Base-by-base conservation (phyloP, 2,329 filamentous ascomycete species). In the Gaeumannomyces tritici region DNA sequence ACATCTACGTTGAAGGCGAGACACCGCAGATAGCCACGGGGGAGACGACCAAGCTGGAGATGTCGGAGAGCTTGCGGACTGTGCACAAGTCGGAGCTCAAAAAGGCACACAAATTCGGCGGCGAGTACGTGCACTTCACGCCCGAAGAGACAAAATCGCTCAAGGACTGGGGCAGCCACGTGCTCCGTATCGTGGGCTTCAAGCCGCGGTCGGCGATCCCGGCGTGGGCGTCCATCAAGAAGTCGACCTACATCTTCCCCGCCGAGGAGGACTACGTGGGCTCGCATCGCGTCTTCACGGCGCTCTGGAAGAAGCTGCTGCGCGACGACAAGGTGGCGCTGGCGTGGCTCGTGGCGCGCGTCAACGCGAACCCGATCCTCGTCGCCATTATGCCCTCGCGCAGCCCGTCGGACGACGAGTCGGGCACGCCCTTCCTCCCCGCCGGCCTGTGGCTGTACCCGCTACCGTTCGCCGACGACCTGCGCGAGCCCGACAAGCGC, bases 31-130 rank as follows among this genome's bases (percentile, higher is more conserved):
- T 98, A 63, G 93, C 86, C 1, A 80, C 84, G 15, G 86, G 89
- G 1, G 84, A 89, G 68, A 95, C 90, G 0, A 87, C 86, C 1
- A 85, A 87, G 63, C 82, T 93, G 62, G 88, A 91, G 4, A 21
- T 60, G 42, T 89, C 91, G 64, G 91, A 96, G 67, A 92, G 87
- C 24, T 84, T 88, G 2, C 83, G 87, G 51, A 85, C 86, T 0
- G 86, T 98, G 0, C 88, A 96, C 65, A 93, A 93, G 68, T 77
- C 77, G 3, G 92, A 98, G 69, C 84, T 96, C 26, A 89, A 89
- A 64, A 97, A 95, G 74, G 95, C 93, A 0, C 99, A 95, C 79
- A 97, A 95, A 69, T 98, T 98, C 70, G 95, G 93, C 15, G 93
- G 91, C 54, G 91, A 96, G 67, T 91, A 91, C 59, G 85, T 99